Evolutionary conservation across 129 eudicot genomes (phyloP).

Genomic region (Saposhnikovia divaricata): DNA sequence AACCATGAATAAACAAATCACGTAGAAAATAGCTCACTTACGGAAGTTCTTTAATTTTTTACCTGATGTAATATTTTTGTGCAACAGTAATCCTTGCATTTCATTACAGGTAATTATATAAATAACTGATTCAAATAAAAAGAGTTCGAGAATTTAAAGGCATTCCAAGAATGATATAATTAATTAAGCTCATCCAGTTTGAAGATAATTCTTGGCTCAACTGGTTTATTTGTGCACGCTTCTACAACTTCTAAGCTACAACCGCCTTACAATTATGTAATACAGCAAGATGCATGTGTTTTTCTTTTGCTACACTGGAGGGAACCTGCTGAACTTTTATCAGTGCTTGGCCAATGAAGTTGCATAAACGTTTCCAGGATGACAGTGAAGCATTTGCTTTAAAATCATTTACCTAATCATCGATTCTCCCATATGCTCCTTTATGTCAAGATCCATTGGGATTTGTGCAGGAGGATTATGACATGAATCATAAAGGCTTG

Average conservation of each 20-base stretch:
- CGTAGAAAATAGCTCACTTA: too few species aligned
- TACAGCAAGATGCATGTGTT: neutral
- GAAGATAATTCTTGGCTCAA: neutral
- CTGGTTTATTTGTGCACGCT: neutral
- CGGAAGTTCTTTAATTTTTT: too few species aligned
- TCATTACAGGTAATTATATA: too few species aligned
- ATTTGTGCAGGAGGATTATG: slow-evolving; percentile 54
- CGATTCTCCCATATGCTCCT: slow-evolving; percentile 58
- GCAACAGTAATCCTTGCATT: too few species aligned
- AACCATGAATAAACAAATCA: too few species aligned
- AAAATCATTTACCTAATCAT: slow-evolving; percentile 78
- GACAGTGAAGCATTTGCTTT: slow-evolving; percentile 69
- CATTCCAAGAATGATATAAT: too few species aligned
- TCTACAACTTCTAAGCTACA: neutral
- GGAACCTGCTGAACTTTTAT: neutral
- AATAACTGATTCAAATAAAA: too few species aligned
- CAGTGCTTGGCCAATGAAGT: neutral
- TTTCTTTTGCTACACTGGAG: neutral
- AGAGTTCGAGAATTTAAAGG: too few species aligned
- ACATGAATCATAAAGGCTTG: slow-evolving; percentile 58
- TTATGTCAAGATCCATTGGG: slow-evolving; percentile 58
- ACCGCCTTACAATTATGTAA: neutral
- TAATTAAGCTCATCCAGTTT: too few species aligned
- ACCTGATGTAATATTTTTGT: too few species aligned
- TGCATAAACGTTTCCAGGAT: slow-evolving; percentile 57